Evolutionary conservation across 441 rosid species (phyloP), one percentile per base, ranked within the genome.

Genomic region (Populus hybrid): DNA sequence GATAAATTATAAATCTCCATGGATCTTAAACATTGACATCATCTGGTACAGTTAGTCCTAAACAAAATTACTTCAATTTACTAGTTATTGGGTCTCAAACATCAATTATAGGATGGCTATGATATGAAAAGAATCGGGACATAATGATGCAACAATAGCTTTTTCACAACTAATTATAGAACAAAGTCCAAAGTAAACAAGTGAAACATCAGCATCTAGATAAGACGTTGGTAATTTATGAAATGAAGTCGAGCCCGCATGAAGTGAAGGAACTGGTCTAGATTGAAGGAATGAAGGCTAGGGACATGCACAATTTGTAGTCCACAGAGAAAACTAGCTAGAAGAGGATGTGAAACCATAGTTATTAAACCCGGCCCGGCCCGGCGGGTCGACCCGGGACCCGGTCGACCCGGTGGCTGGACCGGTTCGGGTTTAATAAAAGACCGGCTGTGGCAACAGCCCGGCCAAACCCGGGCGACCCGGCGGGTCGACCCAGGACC

Each of bases 141-240:
- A 14, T 1, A 14, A 14, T 16, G 20, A 50, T 50, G 0, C 57
- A 50, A 50, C 57, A 4, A 50, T 1, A 50, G 1, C 57, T 50
- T 50, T 50, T 50, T 14, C 20, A 14, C 57, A 50, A 7, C 6
- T 50, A 50, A 50, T 50, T 14, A 3, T 50, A 50, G 57, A 50
- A 3, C 5, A 50, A 50, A 50, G 59, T 50, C 6, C 2, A 54
- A 54, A 32, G 67, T 26, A 65, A 65, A 16, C 77, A 57, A 54
- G 23, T 24, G 3, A 73, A 12, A 12, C 77, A 76, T 72, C 80
- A 32, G 18, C 74, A 30, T 76, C 80, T 63, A 38, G 74, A 72
- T 10, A 21, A 35, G 72, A 38, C 7, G 34, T 1, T 54, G 61
- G 21, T 54, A 18, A 18, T 54, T 34, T 18, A 54, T 54, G 61